Conservation (phyloP, 495 filamentous ascomycete genomes). For the Trichocladium antarcticum region DNA sequence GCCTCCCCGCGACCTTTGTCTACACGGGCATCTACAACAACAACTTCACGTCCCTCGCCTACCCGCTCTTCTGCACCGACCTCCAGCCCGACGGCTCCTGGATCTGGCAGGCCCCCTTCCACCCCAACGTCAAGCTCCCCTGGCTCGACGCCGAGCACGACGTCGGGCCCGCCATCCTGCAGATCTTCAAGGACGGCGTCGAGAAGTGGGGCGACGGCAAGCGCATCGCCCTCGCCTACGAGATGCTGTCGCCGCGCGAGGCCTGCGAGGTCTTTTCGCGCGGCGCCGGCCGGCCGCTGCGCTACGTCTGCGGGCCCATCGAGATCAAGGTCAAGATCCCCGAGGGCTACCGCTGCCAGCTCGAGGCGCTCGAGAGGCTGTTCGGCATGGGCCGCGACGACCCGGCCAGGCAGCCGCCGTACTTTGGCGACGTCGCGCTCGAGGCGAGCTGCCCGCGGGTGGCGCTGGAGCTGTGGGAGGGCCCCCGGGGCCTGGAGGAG, state of each 20-base stretch:
- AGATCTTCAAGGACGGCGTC: conserved; percentile 89
- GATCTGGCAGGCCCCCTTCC: conserved; percentile 89
- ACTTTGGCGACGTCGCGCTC: conserved; percentile 42
- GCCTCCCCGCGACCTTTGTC: conserved; percentile 78
- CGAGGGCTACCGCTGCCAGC: conserved; percentile 77
- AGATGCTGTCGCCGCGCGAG: conserved; percentile 72
- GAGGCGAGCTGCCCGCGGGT: conserved; percentile 55
- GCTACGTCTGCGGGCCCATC: conserved; percentile 66
- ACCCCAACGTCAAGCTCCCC: conserved; percentile 75
- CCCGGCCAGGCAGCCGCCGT: conserved; percentile 40
- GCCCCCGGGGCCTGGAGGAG: conserved; percentile 82
- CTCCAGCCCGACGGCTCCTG: conserved; percentile 72
- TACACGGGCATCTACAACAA: conserved; percentile 98
- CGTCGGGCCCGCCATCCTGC: conserved; percentile 83
- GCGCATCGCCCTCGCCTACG: conserved; percentile 89
- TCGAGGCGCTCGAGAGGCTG: conserved; percentile 59
- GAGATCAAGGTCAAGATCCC: conserved; percentile 80
- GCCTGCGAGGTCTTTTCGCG: conserved; percentile 67
- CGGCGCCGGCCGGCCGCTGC: conserved; percentile 65
- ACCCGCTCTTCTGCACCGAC: conserved; percentile 91
- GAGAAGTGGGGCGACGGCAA: conserved; percentile 81
- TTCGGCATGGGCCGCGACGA: conserved; percentile 50
- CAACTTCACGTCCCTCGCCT: conserved; percentile 89
- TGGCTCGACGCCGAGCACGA: conserved; percentile 98
- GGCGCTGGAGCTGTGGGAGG: conserved; percentile 77